Evolutionary conservation across 2,329 filamentous ascomycete genomes (phyloP), one percentile per base, ranked within the genome.

Genomic region (Waltergamsia citrina): DNA sequence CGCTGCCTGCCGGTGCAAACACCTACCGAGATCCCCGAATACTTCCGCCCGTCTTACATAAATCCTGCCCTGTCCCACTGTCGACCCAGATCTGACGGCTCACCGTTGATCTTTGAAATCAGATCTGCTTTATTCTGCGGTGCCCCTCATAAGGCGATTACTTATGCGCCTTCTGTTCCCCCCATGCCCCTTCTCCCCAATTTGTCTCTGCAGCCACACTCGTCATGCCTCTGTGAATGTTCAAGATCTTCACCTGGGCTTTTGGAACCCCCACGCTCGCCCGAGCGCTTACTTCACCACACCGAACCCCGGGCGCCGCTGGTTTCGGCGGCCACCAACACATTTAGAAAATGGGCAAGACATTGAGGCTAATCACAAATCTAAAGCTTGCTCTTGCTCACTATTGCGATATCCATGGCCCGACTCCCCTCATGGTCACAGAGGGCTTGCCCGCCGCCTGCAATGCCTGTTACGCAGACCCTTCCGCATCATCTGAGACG

Each of bases 401-500:
- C 53, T 81, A 81, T 51, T 82, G 78, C 65, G 78, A 82, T 53
- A 65, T 74, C 41, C 78, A 82, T 57, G 78, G 78, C 41, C 78
- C 78, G 32, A 81, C 77, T 30, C 77, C 77, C 32, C 56, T 82
- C 38, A 79, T 82, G 71, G 77, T 81, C 47, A 82, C 78, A 23
- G 76, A 82, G 52, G 76, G 75, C 32, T 57, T 79, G 11, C 72
- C 74, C 3, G 70, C 74, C 10, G 65, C 71, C 31, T 82, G 78
- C 48, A 61, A 62, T 37, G 62, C 66, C 45, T 82, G 78, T 50
- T 71, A 65, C 48, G 71, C 78, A 22, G 52, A 57, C 27, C 21
- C 35, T 18, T 32, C 39, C 14, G 26, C 37, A 28, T 34, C 37
- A 18, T 34, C 43, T 32, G 49, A 54, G 38, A 50, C 52, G 25